Evolutionary conservation across 352 stramenopile species (phyloP), one percentile per base, ranked within the genome.

Genomic region (Phytophthora palmivora): DNA sequence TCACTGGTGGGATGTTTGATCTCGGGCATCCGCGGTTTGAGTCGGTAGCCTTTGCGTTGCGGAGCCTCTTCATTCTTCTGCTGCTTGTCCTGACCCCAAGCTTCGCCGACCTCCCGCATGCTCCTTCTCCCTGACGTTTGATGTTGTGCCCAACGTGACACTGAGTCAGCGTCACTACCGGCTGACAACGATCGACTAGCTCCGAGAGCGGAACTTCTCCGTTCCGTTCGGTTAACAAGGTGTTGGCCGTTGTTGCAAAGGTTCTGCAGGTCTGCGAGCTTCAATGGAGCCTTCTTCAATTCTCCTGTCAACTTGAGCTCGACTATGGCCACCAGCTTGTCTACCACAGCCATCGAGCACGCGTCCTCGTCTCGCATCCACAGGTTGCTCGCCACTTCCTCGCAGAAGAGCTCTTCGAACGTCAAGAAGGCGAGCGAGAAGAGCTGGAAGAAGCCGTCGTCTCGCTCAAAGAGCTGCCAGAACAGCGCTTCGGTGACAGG

Each of bases 331-430:
- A 86, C 81, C 14, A 90, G 58, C 52, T 78, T 63, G 3, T 73
- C 61, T 26, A 88, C 70, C 3, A 86, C 63, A 0, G 62, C 50
- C 33, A 58, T 79, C 2, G 64, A 66, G 57, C 77, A 87, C 44
- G 33, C 37, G n/a, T 59, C 51, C 6, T 52, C 26, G 30, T 76
- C 67, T 51, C 63, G 61, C 46, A 83, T 67, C 43, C 63, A 72
- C 15, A 65, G 58, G 14, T 84, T 67, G 6, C 8, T 24, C 6
- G 68, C 72, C 22, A 87, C 68, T 67, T 79, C 60, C 42, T 89
- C 79, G 58, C 79, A 91, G 51, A 78, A 91, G 10, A 84, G 56
- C 64, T 89, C 74, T 48, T 91, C 82, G 42, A 92, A 89, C 19
- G 80, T 69, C 56, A 89, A 49, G 39, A 92, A 84, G 10, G 68